phyloP scores from a whole-genome alignment of 106 monocot species.

The Cymbidium sinense region DNA sequence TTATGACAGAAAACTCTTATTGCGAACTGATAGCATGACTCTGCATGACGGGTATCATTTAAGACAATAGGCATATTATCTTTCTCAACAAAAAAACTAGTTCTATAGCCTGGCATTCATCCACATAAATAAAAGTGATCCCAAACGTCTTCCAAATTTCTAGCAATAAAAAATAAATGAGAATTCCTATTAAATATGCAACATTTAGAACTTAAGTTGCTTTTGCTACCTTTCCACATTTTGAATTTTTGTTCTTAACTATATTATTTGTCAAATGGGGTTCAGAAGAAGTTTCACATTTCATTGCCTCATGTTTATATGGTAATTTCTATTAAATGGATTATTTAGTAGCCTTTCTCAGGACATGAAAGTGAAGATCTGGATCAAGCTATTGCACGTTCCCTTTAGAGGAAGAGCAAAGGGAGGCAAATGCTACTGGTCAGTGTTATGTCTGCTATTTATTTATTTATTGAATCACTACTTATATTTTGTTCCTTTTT shows the following conservation, averaged over 20 bases:
- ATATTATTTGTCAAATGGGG: not conserved
- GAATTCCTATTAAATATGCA: not conserved
- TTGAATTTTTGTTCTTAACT: not conserved
- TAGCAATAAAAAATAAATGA: not conserved
- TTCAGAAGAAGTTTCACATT: not conserved
- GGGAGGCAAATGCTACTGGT: slow-evolving; percentile 56
- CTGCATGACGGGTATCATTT: no score
- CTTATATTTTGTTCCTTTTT: not conserved
- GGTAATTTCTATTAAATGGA: slow-evolving; percentile 6
- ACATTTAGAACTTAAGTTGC: not conserved
- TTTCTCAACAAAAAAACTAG: no score
- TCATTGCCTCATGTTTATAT: slow-evolving; percentile 3
- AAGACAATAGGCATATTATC: no score
- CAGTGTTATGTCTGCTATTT: slow-evolving; percentile 9
- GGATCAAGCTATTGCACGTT: slow-evolving; percentile 78
- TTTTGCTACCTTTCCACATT: not conserved
- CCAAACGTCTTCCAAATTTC: no score
- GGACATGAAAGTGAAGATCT: slow-evolving; percentile 68
- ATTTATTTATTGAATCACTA: not conserved
- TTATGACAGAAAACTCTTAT: no score
- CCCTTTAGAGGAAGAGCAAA: slow-evolving; percentile 73
- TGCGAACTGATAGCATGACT: no score
- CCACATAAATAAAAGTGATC: no score
- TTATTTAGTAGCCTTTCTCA: slow-evolving; percentile 15
- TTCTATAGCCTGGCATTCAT: no score